A percentile compares a stretch with the other conserved stretches of the same genome.
These are phyloP conservation scores for Yamadazyma blattariae DNA, from an alignment of 1,139 yeast species.

Conservation along the genomic window DNA sequence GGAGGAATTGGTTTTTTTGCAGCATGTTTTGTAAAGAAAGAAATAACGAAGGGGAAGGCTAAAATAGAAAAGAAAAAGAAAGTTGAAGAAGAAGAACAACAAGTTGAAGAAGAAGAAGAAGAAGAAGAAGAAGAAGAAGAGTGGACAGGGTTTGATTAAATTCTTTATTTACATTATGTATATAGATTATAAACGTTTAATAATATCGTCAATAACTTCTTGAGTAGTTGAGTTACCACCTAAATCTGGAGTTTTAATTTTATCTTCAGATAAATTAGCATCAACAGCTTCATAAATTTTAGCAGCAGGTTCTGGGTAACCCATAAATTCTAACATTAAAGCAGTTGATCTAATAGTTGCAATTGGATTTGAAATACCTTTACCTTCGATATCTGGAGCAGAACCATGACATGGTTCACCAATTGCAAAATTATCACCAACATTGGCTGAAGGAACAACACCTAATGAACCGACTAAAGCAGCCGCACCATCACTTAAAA, in stretches of 20 bases:
- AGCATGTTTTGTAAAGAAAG: slow-evolving; percentile 63
- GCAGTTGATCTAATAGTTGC: slow-evolving; percentile 98
- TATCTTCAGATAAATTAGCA: slow-evolving; percentile 80
- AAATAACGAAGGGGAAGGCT: too few relatives aligned
- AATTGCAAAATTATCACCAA: slow-evolving; percentile 91
- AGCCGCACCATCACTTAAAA: slow-evolving; percentile 97
- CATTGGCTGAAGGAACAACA: slow-evolving; percentile 97
- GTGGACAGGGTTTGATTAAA: slow-evolving; percentile 18
- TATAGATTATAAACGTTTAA: slow-evolving; percentile 29
- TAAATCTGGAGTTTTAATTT: slow-evolving; percentile 87
- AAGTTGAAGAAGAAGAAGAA: slow-evolving; percentile 4
- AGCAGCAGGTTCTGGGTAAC: slow-evolving; percentile 86
- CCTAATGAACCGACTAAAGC: slow-evolving; percentile 98
- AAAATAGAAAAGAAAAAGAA: slow-evolving; percentile 4
- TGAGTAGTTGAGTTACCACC: slow-evolving; percentile 88
- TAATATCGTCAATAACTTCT: slow-evolving; percentile 79
- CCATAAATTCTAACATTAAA: slow-evolving; percentile 95
- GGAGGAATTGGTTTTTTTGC: slow-evolving; percentile 99
- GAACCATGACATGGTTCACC: slow-evolving; percentile 99
- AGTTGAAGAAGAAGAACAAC: slow-evolving; percentile 17
- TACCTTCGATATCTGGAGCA: slow-evolving; percentile 97
- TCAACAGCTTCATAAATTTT: slow-evolving; percentile 92
- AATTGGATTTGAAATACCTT: slow-evolving; percentile 91
- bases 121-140: slow-evolving; percentile 8
- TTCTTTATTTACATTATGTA: slow-evolving; percentile 1